These are phyloP conservation scores for Pythium apleroticum DNA, from an alignment of 352 stramenopile genomes.

Conservation along the genomic window DNA sequence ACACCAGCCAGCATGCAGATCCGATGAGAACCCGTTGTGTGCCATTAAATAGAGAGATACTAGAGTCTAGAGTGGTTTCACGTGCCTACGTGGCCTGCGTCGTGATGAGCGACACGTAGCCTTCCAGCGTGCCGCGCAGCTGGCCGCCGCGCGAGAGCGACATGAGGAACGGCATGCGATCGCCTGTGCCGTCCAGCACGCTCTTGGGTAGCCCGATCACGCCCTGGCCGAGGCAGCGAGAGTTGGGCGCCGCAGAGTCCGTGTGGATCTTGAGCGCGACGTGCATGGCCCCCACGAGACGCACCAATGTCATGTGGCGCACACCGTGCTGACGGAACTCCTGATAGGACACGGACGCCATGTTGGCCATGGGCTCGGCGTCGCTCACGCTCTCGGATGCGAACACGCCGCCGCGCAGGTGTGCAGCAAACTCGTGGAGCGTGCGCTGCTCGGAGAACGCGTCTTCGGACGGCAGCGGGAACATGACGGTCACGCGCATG, in stretches of 20 bases:
- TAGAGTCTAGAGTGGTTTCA: constrained; percentile 2
- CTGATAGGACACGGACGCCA: constrained; percentile 17
- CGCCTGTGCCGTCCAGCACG: constrained; percentile 29
- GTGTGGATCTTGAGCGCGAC: constrained; percentile 71
- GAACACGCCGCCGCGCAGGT: constrained; percentile 61
- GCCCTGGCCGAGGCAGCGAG: constrained; percentile 53
- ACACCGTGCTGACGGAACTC: constrained; percentile 33
- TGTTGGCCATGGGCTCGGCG: constrained; percentile 26
- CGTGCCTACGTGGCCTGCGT: constrained; percentile 13
- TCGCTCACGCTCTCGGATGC: constrained; percentile 16
- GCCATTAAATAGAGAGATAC: constrained; percentile 24
- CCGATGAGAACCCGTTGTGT: constrained; percentile 1
- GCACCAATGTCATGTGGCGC: constrained; percentile 56
- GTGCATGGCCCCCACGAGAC: constrained; percentile 60
- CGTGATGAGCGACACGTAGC: constrained; percentile 34
- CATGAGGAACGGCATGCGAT: constrained; percentile 45
- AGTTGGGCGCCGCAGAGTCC: constrained; percentile 32
- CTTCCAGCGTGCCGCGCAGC: constrained; percentile 56
- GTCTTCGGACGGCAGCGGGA: constrained; percentile 79
- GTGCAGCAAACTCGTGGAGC: constrained; percentile 73
- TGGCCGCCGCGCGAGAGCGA: constrained; percentile 54
- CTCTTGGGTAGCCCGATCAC: constrained; percentile 61
- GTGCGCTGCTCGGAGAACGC: constrained; percentile 84
- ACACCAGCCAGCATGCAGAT: background rate
- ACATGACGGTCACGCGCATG: constrained; percentile 58